A percentile compares a stretch with the other conserved stretches of the same genome.
These are phyloP conservation scores for Caulochytrium protostelioides DNA, from an alignment of 371 early-diverging fungal species.

Conservation along the genomic window DNA sequence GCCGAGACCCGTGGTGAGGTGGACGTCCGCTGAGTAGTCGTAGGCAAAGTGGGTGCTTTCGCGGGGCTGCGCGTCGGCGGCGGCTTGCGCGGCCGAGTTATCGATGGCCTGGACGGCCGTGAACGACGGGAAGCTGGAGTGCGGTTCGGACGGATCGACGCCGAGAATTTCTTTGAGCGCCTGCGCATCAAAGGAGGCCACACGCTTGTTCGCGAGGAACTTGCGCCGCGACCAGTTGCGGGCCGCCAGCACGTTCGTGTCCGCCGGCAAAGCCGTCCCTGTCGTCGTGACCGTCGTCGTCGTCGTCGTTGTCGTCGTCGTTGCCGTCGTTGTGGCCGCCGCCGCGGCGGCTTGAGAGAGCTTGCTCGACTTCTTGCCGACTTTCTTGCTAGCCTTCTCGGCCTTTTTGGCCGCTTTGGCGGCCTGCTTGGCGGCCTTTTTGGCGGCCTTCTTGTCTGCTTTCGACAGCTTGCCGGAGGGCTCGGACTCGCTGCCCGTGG, in stretches of 20 bases:
- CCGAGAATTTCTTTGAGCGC: too few relatives aligned
- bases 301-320: background rate
- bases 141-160: slow-evolving; percentile 10
- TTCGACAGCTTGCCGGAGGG: background rate
- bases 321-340: background rate
- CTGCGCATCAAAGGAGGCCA: background rate
- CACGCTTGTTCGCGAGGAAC: slow-evolving; percentile 10
- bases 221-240: slow-evolving; percentile 1
- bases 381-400: slow-evolving; percentile 23
- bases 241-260: slow-evolving; percentile 3
- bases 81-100: too few relatives aligned
- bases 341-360: too few relatives aligned
- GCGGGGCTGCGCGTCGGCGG: too few relatives aligned
- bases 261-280: slow-evolving; percentile 1
- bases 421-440: slow-evolving; percentile 34
- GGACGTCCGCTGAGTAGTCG: too few relatives aligned
- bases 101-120: too few relatives aligned
- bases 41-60: too few relatives aligned
- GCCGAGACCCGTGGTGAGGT: too few relatives aligned
- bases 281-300: slow-evolving; percentile 3
- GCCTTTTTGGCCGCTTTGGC: slow-evolving; percentile 51
- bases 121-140: slow-evolving; percentile 10
- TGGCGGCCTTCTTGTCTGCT: background rate
- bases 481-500: too few relatives aligned
- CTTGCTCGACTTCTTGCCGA: background rate